These are phyloP conservation scores for Dipteronia dyeriana DNA, from an alignment of 345 rosid genomes.

Conservation along the genomic window DNA sequence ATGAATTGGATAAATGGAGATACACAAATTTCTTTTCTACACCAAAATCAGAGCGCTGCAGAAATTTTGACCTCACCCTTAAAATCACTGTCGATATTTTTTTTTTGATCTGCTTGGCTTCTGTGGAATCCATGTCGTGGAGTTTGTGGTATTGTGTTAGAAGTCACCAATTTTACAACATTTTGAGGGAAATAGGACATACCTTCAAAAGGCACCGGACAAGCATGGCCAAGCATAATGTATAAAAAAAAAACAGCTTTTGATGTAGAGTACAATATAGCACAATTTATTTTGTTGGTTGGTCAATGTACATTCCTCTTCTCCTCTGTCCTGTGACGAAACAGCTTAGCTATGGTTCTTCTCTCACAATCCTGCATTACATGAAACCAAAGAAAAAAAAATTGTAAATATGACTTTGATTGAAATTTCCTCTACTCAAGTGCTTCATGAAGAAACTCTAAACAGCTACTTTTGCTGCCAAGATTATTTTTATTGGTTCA, in stretches of 20 bases:
- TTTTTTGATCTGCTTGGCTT: not conserved
- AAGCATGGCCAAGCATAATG: not conserved
- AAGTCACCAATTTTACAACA: constrained; percentile 6
- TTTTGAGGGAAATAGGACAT: not conserved
- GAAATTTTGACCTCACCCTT: not conserved
- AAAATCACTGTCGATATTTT: not conserved
- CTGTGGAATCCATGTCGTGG: not conserved
- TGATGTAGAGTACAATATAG: not conserved
- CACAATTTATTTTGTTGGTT: constrained; percentile 37
- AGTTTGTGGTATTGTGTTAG: not conserved
- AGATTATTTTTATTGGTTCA: not conserved
- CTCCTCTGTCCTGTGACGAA: constrained; percentile 82
- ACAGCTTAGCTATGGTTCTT: constrained; percentile 80
- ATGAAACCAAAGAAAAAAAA: not conserved
- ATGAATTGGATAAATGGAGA: constrained; percentile 14
- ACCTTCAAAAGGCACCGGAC: not conserved
- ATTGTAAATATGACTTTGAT: not conserved
- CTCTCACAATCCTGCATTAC: constrained; percentile 90
- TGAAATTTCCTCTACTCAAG: not conserved
- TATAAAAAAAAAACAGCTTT: constrained; percentile 1
- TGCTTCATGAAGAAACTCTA: not conserved
- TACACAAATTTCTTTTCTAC: not conserved
- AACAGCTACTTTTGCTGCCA: not conserved
- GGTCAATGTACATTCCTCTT: constrained; percentile 43
- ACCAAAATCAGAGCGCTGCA: not conserved